These are phyloP conservation scores for Phytophthora citrophthora DNA, from an alignment of 352 stramenopile species.

Conservation along the genomic window DNA sequence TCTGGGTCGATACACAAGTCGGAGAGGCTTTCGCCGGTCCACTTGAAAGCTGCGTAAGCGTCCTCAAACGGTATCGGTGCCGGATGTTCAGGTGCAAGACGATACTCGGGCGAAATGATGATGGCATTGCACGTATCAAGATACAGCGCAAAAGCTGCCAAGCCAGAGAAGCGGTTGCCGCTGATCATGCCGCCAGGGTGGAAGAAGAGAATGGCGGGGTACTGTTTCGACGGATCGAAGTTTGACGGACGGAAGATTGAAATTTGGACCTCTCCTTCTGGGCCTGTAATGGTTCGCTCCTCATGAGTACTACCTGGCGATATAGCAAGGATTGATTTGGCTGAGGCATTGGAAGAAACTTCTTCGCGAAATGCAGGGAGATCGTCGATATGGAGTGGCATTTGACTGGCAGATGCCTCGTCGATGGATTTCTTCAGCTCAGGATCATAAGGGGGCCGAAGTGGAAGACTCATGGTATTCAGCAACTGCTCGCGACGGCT, in stretches of 20 bases:
- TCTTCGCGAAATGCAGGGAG: constrained; percentile 18
- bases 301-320: constrained; percentile 14
- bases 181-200: constrained; percentile 38
- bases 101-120: constrained; percentile 34
- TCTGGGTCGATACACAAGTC: constrained; percentile 21
- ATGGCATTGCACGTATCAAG: constrained; percentile 26
- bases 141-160: constrained; percentile 18
- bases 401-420: constrained; percentile 14
- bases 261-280: constrained; percentile 26
- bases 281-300: constrained; percentile 13
- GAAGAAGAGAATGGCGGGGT: constrained; percentile 36
- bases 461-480: constrained; percentile 3
- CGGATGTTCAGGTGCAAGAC: constrained; percentile 29
- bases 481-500: neutral
- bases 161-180: constrained; percentile 31
- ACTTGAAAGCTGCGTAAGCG: constrained; percentile 19
- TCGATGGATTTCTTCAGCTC: constrained; percentile 21
- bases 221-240: constrained; percentile 21
- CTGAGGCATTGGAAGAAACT: constrained; percentile 6
- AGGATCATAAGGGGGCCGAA: constrained; percentile 25
- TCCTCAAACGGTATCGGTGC: constrained; percentile 30
- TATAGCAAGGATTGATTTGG: constrained; percentile 9
- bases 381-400: constrained; percentile 21
- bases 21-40: constrained; percentile 13
- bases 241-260: constrained; percentile 20